Evolutionary conservation across 305 asterid species (phyloP), one percentile per base, ranked within the genome.

Genomic region (Salvia sclarea): DNA sequence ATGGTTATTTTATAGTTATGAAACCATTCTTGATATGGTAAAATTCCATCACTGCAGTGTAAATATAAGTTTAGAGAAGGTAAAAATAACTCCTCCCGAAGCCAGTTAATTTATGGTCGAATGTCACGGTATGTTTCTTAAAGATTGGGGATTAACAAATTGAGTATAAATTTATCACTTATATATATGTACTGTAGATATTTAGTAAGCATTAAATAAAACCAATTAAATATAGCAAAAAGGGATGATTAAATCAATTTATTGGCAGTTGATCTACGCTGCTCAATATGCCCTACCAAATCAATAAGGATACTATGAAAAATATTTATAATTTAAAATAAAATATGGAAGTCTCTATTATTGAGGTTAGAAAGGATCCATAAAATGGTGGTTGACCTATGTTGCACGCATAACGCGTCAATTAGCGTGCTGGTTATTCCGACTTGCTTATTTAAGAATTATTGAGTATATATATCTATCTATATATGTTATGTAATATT

Each of bases 351-450:
- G 56, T 63, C 16, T 50, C 35, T 17, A 61, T 21, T 35, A 50
- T 72, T 66, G n/a, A 35, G 13, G 25, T 43, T 59, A 3, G n/a
- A 49, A 66, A 8, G 47, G 50, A 55, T n/a, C 71, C 57, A 54
- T 40, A 40, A 21, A 57, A 67, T 64, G 70, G 70, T 66, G 5
- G 67, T 78, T 72, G 18, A 44, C 25, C 20, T 24, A 48, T 63
- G 43, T 63, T 57, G 40, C 72, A 65, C 22, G 20, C 52, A 43
- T 13, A 57, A 68, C 52, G 57, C 67, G 59, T 69, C 75, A 69
- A 59, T 63, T 66, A 49, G 75, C 72, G 11, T 73, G 76, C 68
- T 57, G 25, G 17, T 69, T 48, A 12, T 50, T 50, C 16, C 47
- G n/a, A 49, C 0, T 14, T 28, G 14, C 37, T 0, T 48, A 31